Conservation (phyloP, 2,329 filamentous ascomycete species). For the Fusarium aywerte region DNA sequence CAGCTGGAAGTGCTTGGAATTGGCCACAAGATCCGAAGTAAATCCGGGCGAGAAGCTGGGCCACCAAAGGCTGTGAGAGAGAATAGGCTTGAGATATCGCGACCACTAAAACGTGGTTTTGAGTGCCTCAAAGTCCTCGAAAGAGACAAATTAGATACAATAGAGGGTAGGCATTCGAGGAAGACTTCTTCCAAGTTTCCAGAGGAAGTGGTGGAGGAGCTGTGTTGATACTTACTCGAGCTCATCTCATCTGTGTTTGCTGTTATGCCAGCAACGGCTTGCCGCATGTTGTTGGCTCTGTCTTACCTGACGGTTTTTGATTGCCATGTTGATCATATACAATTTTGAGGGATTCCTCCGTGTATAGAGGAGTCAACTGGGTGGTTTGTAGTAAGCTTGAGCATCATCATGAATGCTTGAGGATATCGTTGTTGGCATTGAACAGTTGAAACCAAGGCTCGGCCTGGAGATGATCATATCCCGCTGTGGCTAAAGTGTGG, state of each 20-base stretch:
- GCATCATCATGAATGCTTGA: constrained; percentile 27
- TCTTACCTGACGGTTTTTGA: constrained; percentile 5
- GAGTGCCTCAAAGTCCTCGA: not conserved
- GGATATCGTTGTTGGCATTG: constrained; percentile 38
- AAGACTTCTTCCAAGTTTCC: constrained; percentile 42
- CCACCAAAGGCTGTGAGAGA: constrained; percentile 36
- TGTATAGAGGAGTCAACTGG: constrained; percentile 17
- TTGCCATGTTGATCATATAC: constrained; percentile 10
- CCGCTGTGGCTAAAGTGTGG: constrained; percentile 46
- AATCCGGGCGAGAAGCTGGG: constrained; percentile 40
- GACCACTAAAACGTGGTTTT: constrained; percentile 18
- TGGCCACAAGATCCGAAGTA: constrained; percentile 41
- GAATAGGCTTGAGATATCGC: constrained; percentile 16
- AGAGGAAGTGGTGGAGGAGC: constrained; percentile 19
- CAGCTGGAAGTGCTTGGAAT: constrained; percentile 15
- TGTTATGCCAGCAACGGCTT: constrained; percentile 32
- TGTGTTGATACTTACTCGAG: constrained; percentile 37
- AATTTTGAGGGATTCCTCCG: not conserved
- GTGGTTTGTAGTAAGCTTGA: constrained; percentile 28
- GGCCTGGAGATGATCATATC: constrained; percentile 41
- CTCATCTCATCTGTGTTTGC: constrained; percentile 31
- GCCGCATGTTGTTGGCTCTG: constrained; percentile 30
- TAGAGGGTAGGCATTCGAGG: not conserved
- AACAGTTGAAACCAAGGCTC: constrained; percentile 43
- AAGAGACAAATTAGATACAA: not conserved